These are phyloP conservation scores for Apiospora rasikravindrae DNA, from an alignment of 2,329 filamentous ascomycete species.

Conservation along the genomic window DNA sequence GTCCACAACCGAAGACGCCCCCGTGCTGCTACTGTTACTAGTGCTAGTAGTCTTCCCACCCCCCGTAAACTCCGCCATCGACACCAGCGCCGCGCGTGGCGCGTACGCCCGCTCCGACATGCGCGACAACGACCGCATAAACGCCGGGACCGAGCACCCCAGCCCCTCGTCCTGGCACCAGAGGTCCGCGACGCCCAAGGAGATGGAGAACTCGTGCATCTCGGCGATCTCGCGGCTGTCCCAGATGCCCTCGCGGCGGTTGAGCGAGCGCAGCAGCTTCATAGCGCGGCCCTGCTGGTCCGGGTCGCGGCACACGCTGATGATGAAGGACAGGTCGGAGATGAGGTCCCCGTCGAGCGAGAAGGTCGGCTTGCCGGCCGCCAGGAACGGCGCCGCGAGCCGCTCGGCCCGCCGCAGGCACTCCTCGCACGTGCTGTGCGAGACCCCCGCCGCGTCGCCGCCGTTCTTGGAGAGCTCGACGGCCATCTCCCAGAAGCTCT, in stretches of 20 bases:
- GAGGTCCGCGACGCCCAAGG: not conserved
- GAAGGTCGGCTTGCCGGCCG: not conserved
- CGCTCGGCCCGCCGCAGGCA: slow-evolving; percentile 1
- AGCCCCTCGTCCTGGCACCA: not conserved
- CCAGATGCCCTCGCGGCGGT: slow-evolving; percentile 20
- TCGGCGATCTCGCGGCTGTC: slow-evolving; percentile 19
- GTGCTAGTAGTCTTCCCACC: not conserved
- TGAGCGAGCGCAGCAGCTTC: not conserved
- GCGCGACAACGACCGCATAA: not conserved
- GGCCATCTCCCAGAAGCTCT: not conserved
- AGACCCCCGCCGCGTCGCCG: not conserved
- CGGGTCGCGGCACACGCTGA: not conserved
- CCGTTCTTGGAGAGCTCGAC: not conserved
- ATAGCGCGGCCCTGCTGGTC: not conserved
- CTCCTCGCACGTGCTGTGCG: not conserved
- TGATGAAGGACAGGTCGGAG: slow-evolving; percentile 2
- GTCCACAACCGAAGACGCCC: not conserved
- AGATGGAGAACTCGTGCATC: slow-evolving; percentile 3
- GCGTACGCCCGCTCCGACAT: not conserved
- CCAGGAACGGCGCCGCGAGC: not conserved
- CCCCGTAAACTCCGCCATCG: not conserved
- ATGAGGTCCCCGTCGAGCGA: slow-evolving; percentile 17
- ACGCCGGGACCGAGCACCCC: not conserved
- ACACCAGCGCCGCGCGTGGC: not conserved
- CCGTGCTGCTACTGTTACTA: not conserved